Evolutionary conservation across 495 filamentous ascomycete species (phyloP), one percentile per base, ranked within the genome.

Genomic region (Schizothecium vesticola): DNA sequence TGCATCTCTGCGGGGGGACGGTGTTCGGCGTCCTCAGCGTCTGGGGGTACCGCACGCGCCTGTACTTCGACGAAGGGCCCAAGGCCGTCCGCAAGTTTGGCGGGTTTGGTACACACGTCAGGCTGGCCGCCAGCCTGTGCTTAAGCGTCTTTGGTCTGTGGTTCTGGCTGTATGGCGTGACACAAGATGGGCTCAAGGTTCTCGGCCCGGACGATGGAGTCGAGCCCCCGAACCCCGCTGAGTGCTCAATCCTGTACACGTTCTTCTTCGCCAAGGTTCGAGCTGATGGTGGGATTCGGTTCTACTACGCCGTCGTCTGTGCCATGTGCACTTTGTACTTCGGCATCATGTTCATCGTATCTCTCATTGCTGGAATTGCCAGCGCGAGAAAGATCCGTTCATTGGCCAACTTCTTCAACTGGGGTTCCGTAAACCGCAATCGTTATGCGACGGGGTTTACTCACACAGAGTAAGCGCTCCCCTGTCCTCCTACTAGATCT

Each of bases 1-100:
- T 76, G 72, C 74, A 76, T 36, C 70, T 76, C 16, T 67, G 68
- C 63, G 72, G 71, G 25, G 74, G 74, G 13, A 69, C 72, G 26
- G 59, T 73, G 7, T 76, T 76, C 62, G 72, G 74, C 51, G 63
- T 71, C 19, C 56, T 76, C 11, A 71, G 63, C 56, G 22, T 76
- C 56, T 76, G 72, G 72, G 74, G 74, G 2, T 76, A 76, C 61
- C 65, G 74, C 26, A 76, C 72, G 25, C 64, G 69, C 4, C 28
- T 69, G 23, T 76, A 74, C 59, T n/a, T 25, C 16, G 62, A 73
- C 59, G 25, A 72, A 13, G 74, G 74, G 0, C 70, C 70, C 1
- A 33, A 56, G 12, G 74, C 74, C 2, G 68, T 76, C 6, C 66
- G 70, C 16, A 24, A 24, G 22, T 76, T 72, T 64, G 74, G 74